Base-by-base conservation (phyloP, 306 rosid genomes). In the Lablab purpureus region DNA sequence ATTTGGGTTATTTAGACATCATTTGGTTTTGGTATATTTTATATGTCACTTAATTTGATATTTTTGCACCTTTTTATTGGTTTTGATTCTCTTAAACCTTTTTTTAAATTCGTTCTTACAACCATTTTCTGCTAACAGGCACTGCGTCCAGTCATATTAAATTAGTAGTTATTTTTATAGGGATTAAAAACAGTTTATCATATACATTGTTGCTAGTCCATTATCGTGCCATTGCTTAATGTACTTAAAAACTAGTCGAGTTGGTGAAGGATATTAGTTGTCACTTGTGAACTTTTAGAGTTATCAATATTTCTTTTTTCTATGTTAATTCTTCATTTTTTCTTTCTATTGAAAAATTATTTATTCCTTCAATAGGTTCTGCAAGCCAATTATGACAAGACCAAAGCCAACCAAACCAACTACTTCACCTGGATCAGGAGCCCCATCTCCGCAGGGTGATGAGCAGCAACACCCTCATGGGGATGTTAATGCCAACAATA, bases 371-470 rank as follows among this genome's bases (percentile, higher is more conserved):
- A 23, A 79, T 77, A 91, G 97, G 89, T 86, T 87, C 56, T 89
- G 98, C 66, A 95, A 91, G 83, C 98, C 99, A 0, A 81, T 95
- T 41, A 91, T 95, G 99, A 91, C 62, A 1, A 95, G 91, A 84
- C 98, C 97, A 30, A 95, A 78, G 75, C 98, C 99, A 1, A 76
- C 47, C 54, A 93, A 91, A 84, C 91, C 94, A 18, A 87, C 89
- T 41, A 67, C 90, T 13, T 89, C 97, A 0, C 90, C 85, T 64
- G 40, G 90, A n/a, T 87, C 93, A 3, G 74, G 87, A 80, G 75
- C 89, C 72, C 89, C 86, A 14, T 63, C 85, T 40, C 77, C 91
- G 47, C 84, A 85, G 69, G 87, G 83, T 1, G 81, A 79, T 4
- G 91, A 89, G 84, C 70, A 63, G 81, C 80, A 69, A 51, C 79